phyloP scores from a whole-genome alignment of 441 rosid species.

The Euphorbia schlechtendalii region DNA sequence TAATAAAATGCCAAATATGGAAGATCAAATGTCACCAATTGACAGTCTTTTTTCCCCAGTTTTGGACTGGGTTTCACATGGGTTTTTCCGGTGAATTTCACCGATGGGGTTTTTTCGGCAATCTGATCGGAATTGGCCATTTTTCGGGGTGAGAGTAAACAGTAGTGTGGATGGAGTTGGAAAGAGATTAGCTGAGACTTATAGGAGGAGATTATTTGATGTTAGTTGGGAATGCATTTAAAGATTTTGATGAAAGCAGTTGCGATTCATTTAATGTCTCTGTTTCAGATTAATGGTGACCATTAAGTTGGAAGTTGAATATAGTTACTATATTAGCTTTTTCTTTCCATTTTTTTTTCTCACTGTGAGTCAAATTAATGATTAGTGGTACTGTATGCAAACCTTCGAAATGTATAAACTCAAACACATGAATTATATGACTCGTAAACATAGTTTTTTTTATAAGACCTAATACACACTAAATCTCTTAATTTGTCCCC shows the following conservation, averaged over 20 bases:
- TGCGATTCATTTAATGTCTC: slow-evolving; percentile 34
- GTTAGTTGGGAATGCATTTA: slow-evolving; percentile 50
- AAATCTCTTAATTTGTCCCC: too few species aligned
- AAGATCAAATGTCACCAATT: slow-evolving; percentile 75
- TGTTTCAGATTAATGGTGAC: not conserved
- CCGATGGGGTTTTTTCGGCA: slow-evolving; percentile 20
- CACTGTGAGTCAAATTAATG: not conserved
- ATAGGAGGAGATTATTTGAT: slow-evolving; percentile 21
- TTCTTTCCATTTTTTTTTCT: too few species aligned
- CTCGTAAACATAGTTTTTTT: too few species aligned
- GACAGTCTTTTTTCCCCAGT: slow-evolving; percentile 57
- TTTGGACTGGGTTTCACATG: slow-evolving; percentile 52
- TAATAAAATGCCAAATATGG: slow-evolving; percentile 74
- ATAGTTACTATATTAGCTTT: too few species aligned
- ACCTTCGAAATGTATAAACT: too few species aligned
- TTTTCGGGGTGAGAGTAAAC: too few species aligned
- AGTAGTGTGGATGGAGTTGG: slow-evolving; percentile 2
- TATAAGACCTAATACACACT: too few species aligned
- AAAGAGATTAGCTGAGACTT: slow-evolving; percentile 12
- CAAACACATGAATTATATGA: too few species aligned
- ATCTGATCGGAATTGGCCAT: too few species aligned
- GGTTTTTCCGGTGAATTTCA: slow-evolving; percentile 38
- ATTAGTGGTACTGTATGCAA: too few species aligned
- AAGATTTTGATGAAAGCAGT: slow-evolving; percentile 33
- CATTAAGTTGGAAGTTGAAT: not conserved